Percentiles rank a stretch among this genome's conserved stretches.
Conservation (phyloP, 805 yeast species). For the Hanseniaspora thailandica region DNA sequence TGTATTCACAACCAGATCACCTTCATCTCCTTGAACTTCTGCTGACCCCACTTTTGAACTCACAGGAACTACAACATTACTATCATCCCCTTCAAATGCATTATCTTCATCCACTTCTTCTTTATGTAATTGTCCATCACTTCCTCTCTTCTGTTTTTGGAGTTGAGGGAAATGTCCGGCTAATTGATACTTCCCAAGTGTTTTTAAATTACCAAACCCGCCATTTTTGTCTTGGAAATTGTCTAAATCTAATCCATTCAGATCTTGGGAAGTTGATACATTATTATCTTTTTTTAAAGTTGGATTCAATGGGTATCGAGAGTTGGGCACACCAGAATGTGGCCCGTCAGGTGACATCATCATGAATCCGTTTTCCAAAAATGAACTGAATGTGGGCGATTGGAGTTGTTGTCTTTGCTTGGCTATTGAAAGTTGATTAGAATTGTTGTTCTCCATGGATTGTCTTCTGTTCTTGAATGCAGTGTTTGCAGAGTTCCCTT, state of each 20-base stretch:
- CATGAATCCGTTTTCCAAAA: constrained; percentile 11
- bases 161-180: constrained; percentile 6
- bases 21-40: neutral
- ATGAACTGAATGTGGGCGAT: constrained; percentile 8
- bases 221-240: neutral
- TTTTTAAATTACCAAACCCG: too few species aligned
- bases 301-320: neutral
- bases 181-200: neutral
- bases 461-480: neutral
- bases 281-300: neutral
- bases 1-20: neutral
- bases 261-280: neutral
- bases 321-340: neutral
- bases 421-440: too few species aligned
- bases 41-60: constrained; percentile 1
- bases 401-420: constrained; percentile 1
- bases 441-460: neutral
- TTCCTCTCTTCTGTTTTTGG: constrained; percentile 16
- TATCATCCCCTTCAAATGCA: neutral
- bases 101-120: constrained; percentile 1
- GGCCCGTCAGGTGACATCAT: constrained; percentile 12
- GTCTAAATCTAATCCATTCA: neutral
- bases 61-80: constrained; percentile 2
- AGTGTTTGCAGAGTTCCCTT: neutral
- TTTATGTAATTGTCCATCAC: neutral